Base-by-base conservation (phyloP, 768 basidiomycete species). In the Clitopilus hobsonii region DNA sequence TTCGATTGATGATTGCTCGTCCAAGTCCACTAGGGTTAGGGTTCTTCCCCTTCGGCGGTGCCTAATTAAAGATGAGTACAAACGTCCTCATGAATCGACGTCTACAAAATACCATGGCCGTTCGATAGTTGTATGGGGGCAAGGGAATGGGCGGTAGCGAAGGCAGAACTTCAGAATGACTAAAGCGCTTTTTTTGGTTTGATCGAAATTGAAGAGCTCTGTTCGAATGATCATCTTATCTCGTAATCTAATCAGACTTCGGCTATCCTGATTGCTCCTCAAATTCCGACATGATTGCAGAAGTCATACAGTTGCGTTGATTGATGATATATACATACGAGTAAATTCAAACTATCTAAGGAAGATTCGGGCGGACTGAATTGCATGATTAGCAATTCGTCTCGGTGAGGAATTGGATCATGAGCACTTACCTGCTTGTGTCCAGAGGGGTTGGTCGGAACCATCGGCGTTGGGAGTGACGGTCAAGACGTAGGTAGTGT, bases 1-100 rank as follows among this genome's bases (percentile, higher is more conserved):
- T 86, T 60, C 84, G 85, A 64, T 99, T 98, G 67, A 98, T 97
- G 66, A 99, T 93, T 24, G 97, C 95, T 57, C 92, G 82, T 28
- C 97, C 97, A 24, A 99, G 78, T 13, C 97, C 97, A 58, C 86
- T 88, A 0, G 86, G 76, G 67, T 91, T 90, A 16, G 65, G 76
- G 61, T 85, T 81, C 67, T 75, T 81, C 38, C 76, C 69, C 69
- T 79, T 88, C 23, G 81, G 77, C 58, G 86, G 73, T 8, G 41
- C 41, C 41, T 45, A 18, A 18, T 18, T 10, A n/a, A n/a, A n/a
- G n/a, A n/a, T n/a, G n/a, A n/a, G n/a, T n/a, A n/a, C n/a, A n/a
- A n/a, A n/a, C n/a, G n/a, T n/a, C n/a, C n/a, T n/a, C n/a, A n/a
- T n/a, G n/a, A n/a, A n/a, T n/a, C n/a, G n/a, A n/a, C n/a, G n/a